phyloP scores from a whole-genome alignment of 768 basidiomycete genomes.

The Amanita rubescens region DNA sequence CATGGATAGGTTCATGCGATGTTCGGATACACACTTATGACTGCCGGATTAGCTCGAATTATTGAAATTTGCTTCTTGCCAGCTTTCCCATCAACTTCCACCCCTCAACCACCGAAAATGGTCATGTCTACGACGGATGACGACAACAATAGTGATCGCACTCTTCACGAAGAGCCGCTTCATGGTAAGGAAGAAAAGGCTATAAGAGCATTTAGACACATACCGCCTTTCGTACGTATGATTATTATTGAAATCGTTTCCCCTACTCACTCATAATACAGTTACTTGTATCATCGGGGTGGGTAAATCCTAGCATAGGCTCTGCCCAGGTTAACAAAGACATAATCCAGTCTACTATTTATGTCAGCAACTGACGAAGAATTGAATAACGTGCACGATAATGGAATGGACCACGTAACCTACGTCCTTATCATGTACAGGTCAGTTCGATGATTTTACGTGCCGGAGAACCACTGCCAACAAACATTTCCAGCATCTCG shows the following conservation, averaged over 20 bases:
- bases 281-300: slow-evolving; percentile 74
- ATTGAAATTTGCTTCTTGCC: slow-evolving; percentile 78
- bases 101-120: slow-evolving; percentile 13
- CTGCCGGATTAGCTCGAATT: slow-evolving; percentile 73
- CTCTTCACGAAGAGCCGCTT: slow-evolving; percentile 34
- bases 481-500: slow-evolving; percentile 41
- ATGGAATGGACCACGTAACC: slow-evolving; percentile 86
- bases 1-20: slow-evolving; percentile 62
- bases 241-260: neutral
- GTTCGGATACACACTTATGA: slow-evolving; percentile 83
- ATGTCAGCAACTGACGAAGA: slow-evolving; percentile 96
- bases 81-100: slow-evolving; percentile 20
- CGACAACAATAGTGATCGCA: slow-evolving; percentile 59
- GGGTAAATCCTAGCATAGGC: neutral
- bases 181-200: slow-evolving; percentile 24
- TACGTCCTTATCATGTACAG: slow-evolving; percentile 82
- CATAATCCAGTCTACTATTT: slow-evolving; percentile 58
- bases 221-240: slow-evolving; percentile 79
- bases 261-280: slow-evolving; percentile 21
- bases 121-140: slow-evolving; percentile 24
- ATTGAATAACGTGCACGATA: slow-evolving; percentile 56
- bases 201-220: slow-evolving; percentile 66
- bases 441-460: slow-evolving; percentile 26
- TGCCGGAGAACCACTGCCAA: neutral
- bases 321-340: too few species aligned